Conservation (phyloP, 2,329 filamentous ascomycete genomes). For the Coniochaeta sp. region DNA sequence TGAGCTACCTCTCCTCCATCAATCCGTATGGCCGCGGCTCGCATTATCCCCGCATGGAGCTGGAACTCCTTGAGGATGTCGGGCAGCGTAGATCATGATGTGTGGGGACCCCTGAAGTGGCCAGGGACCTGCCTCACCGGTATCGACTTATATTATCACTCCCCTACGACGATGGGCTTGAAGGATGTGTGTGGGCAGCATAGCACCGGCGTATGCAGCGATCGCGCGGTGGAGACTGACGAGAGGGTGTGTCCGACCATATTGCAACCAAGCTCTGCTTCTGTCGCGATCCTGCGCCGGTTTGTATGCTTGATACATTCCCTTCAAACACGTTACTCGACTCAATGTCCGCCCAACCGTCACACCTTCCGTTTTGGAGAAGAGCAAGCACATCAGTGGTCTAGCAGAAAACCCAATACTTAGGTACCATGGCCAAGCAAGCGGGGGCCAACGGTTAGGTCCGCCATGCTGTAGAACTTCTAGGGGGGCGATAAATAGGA, state of each 20-base stretch:
- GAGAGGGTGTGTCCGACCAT: neutral
- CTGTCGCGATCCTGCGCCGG: neutral
- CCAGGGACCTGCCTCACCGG: neutral
- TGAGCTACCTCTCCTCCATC: neutral
- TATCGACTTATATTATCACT: neutral
- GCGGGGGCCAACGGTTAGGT: neutral
- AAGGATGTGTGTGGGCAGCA: neutral
- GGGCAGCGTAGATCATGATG: neutral
- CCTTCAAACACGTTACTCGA: neutral
- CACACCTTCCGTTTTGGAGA: neutral
- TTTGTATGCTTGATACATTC: too few species aligned
- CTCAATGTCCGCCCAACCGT: neutral
- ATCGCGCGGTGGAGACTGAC: neutral
- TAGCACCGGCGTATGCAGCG: neutral
- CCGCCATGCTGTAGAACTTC: neutral
- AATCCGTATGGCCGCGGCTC: neutral
- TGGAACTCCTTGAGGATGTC: neutral
- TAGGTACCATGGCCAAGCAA: neutral
- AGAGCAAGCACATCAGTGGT: neutral
- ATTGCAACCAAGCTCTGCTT: neutral
- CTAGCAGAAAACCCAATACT: neutral
- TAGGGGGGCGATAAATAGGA: neutral
- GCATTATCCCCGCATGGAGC: neutral
- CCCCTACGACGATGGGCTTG: neutral
- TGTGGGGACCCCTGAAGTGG: slow-evolving; percentile 1